These are phyloP conservation scores for Carallia pectinifolia DNA, from an alignment of 345 rosid species.

Conservation along the genomic window DNA sequence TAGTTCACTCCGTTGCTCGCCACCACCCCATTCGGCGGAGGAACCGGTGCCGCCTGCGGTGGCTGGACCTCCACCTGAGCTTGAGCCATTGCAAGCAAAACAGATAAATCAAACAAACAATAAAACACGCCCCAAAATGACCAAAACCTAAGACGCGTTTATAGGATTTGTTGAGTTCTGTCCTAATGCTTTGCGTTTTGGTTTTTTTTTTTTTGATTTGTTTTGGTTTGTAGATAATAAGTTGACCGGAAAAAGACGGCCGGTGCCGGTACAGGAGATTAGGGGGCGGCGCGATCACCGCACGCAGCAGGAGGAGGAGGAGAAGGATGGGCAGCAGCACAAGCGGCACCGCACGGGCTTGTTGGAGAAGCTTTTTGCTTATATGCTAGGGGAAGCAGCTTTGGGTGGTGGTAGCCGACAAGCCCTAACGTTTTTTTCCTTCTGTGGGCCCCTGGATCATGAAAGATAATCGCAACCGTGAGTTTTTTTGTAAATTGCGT, in stretches of 20 bases:
- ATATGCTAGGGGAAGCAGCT: not conserved
- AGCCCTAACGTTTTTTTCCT: too few species aligned
- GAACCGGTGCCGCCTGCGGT: not conserved
- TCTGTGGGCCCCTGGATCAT: too few species aligned
- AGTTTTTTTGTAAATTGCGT: too few species aligned
- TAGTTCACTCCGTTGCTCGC: not conserved
- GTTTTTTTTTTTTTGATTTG: not conserved
- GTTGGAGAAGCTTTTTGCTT: not conserved
- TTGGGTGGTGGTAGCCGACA: too few species aligned
- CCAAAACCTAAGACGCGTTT: too few species aligned
- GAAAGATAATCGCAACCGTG: too few species aligned
- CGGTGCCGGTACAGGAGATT: not conserved
- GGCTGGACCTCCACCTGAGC: conserved; percentile 17
- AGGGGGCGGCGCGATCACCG: not conserved
- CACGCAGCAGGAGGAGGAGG: not conserved
- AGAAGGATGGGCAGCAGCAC: not conserved
- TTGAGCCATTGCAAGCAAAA: not conserved
- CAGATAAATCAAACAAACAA: not conserved
- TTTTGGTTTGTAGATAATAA: not conserved
- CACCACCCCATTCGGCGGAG: not conserved
- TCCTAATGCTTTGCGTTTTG: not conserved
- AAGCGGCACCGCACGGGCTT: not conserved
- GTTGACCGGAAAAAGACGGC: conserved; percentile 7
- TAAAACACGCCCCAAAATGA: too few species aligned
- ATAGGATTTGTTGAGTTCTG: not conserved